Evolutionary conservation across 805 yeast species (phyloP).

Genomic region (Ogataea sp.): DNA sequence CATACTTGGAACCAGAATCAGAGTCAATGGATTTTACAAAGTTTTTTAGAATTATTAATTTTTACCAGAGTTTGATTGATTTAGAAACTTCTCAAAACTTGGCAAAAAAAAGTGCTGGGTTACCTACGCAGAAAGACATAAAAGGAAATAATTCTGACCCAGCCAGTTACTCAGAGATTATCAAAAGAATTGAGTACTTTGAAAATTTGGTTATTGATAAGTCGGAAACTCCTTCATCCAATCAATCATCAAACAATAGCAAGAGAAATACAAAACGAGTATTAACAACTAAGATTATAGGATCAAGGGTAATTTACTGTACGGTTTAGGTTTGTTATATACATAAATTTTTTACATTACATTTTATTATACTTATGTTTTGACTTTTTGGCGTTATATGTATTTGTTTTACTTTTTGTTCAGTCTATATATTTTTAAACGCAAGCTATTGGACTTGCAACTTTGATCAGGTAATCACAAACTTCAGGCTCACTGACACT

Average conservation of each 20-base stretch:
- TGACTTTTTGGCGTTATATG: no score
- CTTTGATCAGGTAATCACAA: slow-evolving; percentile 61
- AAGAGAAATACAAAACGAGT: not conserved
- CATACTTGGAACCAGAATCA: no score
- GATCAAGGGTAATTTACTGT: not conserved
- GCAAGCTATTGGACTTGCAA: slow-evolving; percentile 42
- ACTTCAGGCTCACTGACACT: slow-evolving; percentile 82
- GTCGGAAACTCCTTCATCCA: not conserved
- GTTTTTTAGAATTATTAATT: not conserved
- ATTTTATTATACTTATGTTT: not conserved
- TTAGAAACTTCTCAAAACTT: not conserved
- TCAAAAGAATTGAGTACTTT: not conserved
- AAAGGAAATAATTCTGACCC: no score
- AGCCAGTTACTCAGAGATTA: not conserved
- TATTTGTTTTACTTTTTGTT: no score
- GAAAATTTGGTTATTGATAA: not conserved
- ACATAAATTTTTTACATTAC: not conserved
- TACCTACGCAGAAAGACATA: no score
- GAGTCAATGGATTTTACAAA: no score
- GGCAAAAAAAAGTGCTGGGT: no score
- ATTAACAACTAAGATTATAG: not conserved
- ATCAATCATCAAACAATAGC: not conserved
- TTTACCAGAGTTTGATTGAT: not conserved
- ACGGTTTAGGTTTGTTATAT: not conserved
- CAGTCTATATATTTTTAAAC: slow-evolving; percentile 4